These are phyloP conservation scores for Tylopilus sp. DNA, from an alignment of 768 basidiomycete genomes.

Conservation along the genomic window DNA sequence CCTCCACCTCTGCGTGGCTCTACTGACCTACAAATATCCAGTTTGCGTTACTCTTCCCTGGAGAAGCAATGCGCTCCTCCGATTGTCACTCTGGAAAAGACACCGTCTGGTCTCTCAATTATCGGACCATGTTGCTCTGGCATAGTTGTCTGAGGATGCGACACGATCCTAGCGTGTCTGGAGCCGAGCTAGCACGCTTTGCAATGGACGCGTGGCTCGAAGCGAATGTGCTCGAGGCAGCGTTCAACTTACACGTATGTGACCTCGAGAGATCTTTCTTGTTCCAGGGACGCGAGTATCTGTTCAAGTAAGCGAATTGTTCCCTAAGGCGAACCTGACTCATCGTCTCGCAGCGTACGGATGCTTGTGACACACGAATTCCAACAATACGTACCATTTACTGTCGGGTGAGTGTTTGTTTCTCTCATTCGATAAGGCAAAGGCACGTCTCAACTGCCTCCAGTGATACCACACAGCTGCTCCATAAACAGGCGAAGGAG, in stretches of 20 bases:
- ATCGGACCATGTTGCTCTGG: constrained; percentile 70
- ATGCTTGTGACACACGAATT: constrained; percentile 72
- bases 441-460: background rate
- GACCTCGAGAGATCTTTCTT: constrained; percentile 63
- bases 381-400: constrained; percentile 58
- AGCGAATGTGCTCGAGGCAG: constrained; percentile 61
- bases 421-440: background rate
- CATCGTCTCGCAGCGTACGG: constrained; percentile 45
- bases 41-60: constrained; percentile 74
- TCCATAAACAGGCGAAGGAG: constrained; percentile 59
- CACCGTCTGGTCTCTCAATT: constrained; percentile 72
- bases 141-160: constrained; percentile 67
- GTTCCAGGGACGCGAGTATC: constrained; percentile 66
- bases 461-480: constrained; percentile 44
- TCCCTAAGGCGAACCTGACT: constrained; percentile 1
- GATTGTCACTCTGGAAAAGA: constrained; percentile 47
- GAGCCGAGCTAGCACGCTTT: constrained; percentile 57
- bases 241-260: constrained; percentile 63
- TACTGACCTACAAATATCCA: constrained; percentile 25
- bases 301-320: constrained; percentile 62
- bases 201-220: constrained; percentile 69
- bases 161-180: constrained; percentile 36
- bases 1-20: background rate
- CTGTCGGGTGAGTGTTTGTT: constrained; percentile 43
- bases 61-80: constrained; percentile 49